phyloP scores from a whole-genome alignment of 441 rosid species.

The Erodium trifolium region DNA sequence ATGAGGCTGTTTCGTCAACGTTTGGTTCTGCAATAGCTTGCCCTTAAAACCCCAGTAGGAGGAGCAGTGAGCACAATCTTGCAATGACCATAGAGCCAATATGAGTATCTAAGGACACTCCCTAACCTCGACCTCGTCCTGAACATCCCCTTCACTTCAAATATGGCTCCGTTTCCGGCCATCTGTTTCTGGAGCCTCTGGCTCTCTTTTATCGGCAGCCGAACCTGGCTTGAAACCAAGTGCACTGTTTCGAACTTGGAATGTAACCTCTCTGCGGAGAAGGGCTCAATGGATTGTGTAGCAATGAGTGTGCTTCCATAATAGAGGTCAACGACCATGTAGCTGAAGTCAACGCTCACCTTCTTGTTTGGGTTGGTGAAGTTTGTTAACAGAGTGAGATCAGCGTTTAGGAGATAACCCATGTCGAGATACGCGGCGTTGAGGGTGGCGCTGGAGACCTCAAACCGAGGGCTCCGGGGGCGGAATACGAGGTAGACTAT shows the following conservation, averaged over 20 bases:
- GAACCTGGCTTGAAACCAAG: background rate
- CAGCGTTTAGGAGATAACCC: background rate
- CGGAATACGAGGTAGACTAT: background rate
- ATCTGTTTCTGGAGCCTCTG: background rate
- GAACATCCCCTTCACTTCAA: background rate
- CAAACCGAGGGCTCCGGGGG: background rate
- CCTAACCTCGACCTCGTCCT: background rate
- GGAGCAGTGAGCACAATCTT: conserved; percentile 4
- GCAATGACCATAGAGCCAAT: conserved; percentile 4
- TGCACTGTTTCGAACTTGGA: background rate
- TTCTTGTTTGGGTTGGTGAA: background rate
- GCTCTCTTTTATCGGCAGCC: background rate
- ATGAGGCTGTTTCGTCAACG: background rate
- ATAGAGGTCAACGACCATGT: background rate
- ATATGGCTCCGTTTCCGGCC: conserved; percentile 4
- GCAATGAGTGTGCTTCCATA: conserved; percentile 1
- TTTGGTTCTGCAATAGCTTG: background rate
- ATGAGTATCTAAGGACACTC: background rate
- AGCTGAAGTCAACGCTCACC: background rate
- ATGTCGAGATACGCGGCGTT: background rate
- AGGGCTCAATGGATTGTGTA: background rate
- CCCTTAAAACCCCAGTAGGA: background rate
- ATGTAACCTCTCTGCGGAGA: background rate
- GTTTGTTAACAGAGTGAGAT: background rate
- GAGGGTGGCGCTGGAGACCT: background rate